Evolutionary conservation across 371 early-diverging fungal genomes (phyloP), one percentile per base, ranked within the genome.

Genomic region (Rhizopus delemar): DNA sequence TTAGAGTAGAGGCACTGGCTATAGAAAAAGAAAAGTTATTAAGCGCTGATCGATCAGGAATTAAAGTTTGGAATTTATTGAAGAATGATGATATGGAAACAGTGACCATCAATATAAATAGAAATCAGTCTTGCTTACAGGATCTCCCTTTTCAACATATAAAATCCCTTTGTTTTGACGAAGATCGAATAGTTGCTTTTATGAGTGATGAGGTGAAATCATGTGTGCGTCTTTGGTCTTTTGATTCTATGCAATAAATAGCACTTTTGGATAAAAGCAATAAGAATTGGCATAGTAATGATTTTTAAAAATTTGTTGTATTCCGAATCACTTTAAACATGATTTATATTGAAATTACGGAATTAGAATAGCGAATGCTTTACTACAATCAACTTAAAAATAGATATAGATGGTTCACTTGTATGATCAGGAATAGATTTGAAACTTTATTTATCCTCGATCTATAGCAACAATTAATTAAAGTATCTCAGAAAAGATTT

Each of bases 1-100:
- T 70, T 41, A 64, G 64, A 45, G 80, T 80, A 0, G 63, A 64
- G 31, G 73, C 74, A 2, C 57, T 80, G 8, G 70, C 80, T 0
- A 39, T 80, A 6, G 57, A 75, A 32, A 63, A 41, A 15, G 63
- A 70, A 41, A 62, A 69, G n/a, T 51, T 80, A 0, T 66, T 80
- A 9, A 80, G 80, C 51, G 75, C 69, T 5, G 80, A 80, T 60
- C 53, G 71, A 34, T 66, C 69, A n/a, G 73, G 75, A 2, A 56
- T 80, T 12, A 75, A 73, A 46, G 39, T 80, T 16, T 80, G 80
- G 80, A 69, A 80, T 39, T 38, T 76, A 34, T 16, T 38, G n/a
- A 31, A 29, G 8, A 34, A 52, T 11, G 50, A 35, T 43, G 60
- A 31, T 32, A 41, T 56, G 29, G 38, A 39, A 49, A 36, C 32